Conservation (phyloP, 2,329 filamentous ascomycete species). For the Aspergillus spinulosporus region DNA sequence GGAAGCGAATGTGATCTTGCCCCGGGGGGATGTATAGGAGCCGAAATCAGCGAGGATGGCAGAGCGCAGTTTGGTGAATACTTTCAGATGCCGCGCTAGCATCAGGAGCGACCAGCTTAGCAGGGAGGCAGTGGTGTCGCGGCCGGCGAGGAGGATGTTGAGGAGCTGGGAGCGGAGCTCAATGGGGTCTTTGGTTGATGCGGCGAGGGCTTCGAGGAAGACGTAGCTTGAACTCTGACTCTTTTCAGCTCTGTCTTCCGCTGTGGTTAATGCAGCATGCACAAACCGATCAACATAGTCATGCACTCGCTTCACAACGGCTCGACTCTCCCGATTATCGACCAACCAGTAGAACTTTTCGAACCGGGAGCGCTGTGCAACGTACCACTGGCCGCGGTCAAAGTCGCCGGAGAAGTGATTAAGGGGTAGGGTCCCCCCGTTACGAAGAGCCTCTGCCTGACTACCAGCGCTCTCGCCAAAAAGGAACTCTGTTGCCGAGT, state of each 20-base stretch:
- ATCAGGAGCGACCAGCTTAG: conserved; percentile 40
- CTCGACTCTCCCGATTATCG: conserved; percentile 24
- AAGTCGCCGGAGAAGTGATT: conserved; percentile 38
- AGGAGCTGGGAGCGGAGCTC: conserved; percentile 52
- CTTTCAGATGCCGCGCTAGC: conserved; percentile 23
- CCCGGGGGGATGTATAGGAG: conserved; percentile 13
- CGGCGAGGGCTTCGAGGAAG: conserved; percentile 52
- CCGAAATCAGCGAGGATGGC: conserved; percentile 24
- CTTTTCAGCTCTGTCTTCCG: conserved; percentile 23
- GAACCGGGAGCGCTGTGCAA: conserved; percentile 27
- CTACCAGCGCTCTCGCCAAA: conserved; percentile 73
- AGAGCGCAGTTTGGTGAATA: conserved; percentile 21
- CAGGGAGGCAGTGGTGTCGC: conserved; percentile 54
- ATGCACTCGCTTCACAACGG: conserved; percentile 17
- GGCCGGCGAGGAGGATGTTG: conserved; percentile 54
- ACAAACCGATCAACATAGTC: conserved; percentile 28
- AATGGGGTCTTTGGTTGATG: conserved; percentile 49
- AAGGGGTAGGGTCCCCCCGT: conserved; percentile 40
- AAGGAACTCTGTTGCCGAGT: conserved; percentile 83
- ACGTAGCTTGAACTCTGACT: conserved; percentile 40
- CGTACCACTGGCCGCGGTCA: conserved; percentile 36
- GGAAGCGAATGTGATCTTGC: conserved; percentile 41
- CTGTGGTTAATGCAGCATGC: conserved; percentile 26
- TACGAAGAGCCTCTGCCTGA: conserved; percentile 37
- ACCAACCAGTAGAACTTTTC: conserved; percentile 26